phyloP scores from a whole-genome alignment of 1,284 basidiomycete genomes.

The Chondrostereum purpureum region DNA sequence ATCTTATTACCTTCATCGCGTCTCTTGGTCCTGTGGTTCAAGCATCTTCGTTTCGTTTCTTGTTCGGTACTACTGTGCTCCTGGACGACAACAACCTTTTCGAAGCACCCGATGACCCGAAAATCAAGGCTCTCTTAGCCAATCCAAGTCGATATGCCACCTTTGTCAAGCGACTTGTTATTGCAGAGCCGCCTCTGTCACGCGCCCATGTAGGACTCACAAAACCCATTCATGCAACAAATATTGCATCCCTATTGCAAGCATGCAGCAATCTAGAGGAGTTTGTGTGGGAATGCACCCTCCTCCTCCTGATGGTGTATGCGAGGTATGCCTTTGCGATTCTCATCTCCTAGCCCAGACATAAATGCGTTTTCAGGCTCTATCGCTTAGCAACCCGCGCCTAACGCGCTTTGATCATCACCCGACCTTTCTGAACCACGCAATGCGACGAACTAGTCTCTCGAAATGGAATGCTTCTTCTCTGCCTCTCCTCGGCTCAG shows the following conservation, averaged over 20 bases:
- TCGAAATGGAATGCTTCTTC: slow-evolving; percentile 30
- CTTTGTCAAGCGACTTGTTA: slow-evolving; percentile 20
- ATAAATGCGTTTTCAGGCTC: slow-evolving; percentile 16
- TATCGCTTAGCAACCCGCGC: slow-evolving; percentile 19
- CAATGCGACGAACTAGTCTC: slow-evolving; percentile 12
- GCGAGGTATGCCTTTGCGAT: slow-evolving; percentile 22
- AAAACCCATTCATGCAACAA: slow-evolving; percentile 19
- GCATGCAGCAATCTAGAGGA: slow-evolving; percentile 23
- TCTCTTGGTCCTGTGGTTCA: slow-evolving; percentile 23
- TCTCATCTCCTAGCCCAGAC: background rate
- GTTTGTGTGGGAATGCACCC: slow-evolving; percentile 24
- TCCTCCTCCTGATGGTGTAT: slow-evolving; percentile 31
- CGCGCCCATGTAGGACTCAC: slow-evolving; percentile 4
- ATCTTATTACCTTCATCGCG: slow-evolving; percentile 16
- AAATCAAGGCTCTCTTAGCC: slow-evolving; percentile 15
- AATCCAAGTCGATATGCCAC: slow-evolving; percentile 23
- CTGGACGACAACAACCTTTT: slow-evolving; percentile 23
- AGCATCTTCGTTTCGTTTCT: slow-evolving; percentile 21
- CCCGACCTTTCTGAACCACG: slow-evolving; percentile 14
- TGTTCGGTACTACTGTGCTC: slow-evolving; percentile 21
- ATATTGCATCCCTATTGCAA: slow-evolving; percentile 19
- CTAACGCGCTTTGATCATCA: slow-evolving; percentile 20
- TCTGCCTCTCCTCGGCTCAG: slow-evolving; percentile 23
- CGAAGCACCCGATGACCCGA: slow-evolving; percentile 2
- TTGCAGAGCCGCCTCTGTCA: slow-evolving; percentile 16